phyloP scores from a whole-genome alignment of 2,329 filamentous ascomycete species.

The Lachnellula arida region DNA sequence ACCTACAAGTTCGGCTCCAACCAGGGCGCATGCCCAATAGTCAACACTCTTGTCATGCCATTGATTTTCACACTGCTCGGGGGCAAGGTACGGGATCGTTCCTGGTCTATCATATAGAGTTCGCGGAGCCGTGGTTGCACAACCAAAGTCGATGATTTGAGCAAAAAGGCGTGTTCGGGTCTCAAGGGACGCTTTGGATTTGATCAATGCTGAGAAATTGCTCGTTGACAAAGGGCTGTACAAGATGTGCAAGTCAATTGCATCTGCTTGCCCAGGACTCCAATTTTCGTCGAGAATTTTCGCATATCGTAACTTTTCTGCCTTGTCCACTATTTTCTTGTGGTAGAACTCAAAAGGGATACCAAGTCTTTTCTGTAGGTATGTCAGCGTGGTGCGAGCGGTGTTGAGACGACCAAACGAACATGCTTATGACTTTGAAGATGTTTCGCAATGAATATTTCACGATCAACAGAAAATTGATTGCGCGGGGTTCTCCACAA shows the following conservation, averaged over 20 bases:
- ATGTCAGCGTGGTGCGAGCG: not conserved
- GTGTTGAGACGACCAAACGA: slow-evolving; percentile 1
- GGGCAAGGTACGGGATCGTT: slow-evolving; percentile 22
- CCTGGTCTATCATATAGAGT: slow-evolving; percentile 19
- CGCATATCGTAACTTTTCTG: slow-evolving; percentile 10
- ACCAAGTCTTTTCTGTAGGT: slow-evolving; percentile 12
- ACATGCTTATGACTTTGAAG: slow-evolving; percentile 15
- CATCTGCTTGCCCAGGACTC: slow-evolving; percentile 13
- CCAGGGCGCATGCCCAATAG: slow-evolving; percentile 18
- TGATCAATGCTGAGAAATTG: slow-evolving; percentile 15
- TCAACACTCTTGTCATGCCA: slow-evolving; percentile 15
- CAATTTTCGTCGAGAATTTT: slow-evolving; percentile 19
- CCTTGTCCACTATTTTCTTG: slow-evolving; percentile 9
- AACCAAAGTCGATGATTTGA: slow-evolving; percentile 23
- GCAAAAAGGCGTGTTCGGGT: slow-evolving; percentile 15
- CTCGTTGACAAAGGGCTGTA: slow-evolving; percentile 19
- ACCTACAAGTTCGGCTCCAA: slow-evolving; percentile 7
- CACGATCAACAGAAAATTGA: slow-evolving; percentile 12
- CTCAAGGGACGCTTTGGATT: slow-evolving; percentile 13
- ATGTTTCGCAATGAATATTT: slow-evolving; percentile 15
- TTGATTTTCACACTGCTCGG: slow-evolving; percentile 14
- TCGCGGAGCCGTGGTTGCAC: slow-evolving; percentile 11
- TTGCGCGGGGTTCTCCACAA: slow-evolving; percentile 18
- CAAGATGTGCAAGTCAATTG: slow-evolving; percentile 17
- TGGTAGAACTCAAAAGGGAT: slow-evolving; percentile 18